phyloP scores from a whole-genome alignment of 768 basidiomycete species.

The Vishniacozyma victoriae region DNA sequence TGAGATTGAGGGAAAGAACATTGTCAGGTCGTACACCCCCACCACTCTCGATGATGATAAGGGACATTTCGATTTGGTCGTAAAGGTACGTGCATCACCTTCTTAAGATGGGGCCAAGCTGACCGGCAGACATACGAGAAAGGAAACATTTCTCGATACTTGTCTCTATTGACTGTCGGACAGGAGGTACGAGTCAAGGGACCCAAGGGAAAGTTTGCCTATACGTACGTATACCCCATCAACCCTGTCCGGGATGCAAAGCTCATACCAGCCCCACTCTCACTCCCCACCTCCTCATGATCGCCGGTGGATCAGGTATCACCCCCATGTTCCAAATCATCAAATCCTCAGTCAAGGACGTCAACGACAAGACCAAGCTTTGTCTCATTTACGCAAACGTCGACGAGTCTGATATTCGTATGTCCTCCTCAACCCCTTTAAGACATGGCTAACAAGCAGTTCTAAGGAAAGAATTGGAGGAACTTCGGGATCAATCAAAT shows the following conservation, averaged over 20 bases:
- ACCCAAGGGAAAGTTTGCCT: conserved; percentile 91
- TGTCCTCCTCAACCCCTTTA: conserved; percentile 4
- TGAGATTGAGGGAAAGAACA: conserved; percentile 81
- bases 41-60: conserved; percentile 86
- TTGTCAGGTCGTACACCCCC: conserved; percentile 91
- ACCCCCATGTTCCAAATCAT: conserved; percentile 99
- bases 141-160: conserved; percentile 88
- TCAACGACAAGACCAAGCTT: conserved; percentile 73
- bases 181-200: conserved; percentile 87
- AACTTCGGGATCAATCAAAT: conserved; percentile 60
- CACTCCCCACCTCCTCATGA: conserved; percentile 83
- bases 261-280: conserved; percentile 52
- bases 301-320: conserved; percentile 96
- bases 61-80: conserved; percentile 90
- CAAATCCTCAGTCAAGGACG: conserved; percentile 83
- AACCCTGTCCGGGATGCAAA: neutral
- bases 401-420: conserved; percentile 75
- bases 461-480: conserved; percentile 78
- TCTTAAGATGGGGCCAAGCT: neutral
- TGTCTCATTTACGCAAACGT: conserved; percentile 96
- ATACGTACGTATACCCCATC: conserved; percentile 48
- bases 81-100: conserved; percentile 67
- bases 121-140: conserved; percentile 76
- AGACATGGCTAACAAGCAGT: conserved; percentile 46
- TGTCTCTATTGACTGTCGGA: conserved; percentile 75